Evolutionary conservation across 1,284 basidiomycete species (phyloP), one percentile per base, ranked within the genome.

Genomic region (Ganoderma resinaceum): DNA sequence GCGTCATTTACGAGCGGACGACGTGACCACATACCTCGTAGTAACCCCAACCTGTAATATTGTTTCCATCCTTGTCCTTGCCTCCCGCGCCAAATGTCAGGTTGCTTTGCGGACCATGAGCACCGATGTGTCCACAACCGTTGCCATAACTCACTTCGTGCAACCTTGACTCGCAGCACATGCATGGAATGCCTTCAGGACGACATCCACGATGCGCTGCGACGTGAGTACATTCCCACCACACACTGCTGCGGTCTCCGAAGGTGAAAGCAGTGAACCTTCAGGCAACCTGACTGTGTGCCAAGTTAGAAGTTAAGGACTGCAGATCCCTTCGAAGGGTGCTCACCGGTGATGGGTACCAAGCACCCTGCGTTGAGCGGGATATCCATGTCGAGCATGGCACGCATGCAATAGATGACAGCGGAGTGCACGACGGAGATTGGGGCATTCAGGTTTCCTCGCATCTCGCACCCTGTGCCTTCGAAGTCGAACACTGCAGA

Each of bases 91-190:
- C 95, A 76, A 98, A 99, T 0, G 97, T 98, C 58, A 99, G 82
- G 78, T 96, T 97, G 78, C 93, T 93, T 70, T 7, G 58, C 42
- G 37, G n/a, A 70, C 65, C 66, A 49, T 67, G 23, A 71, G 63
- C 33, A 29, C 63, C 2, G 16, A 18, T 5, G 14, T 4, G 20
- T 7, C 31, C 14, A 16, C 0, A 1, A 9, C 6, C 29, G 31
- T 12, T 66, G 38, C 23, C n/a, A 26, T 23, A 12, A 80, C 88
- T 71, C 75, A 94, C 92, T 96, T 96, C 60, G 95, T 96, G 76
- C 95, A 95, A 6, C 97, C 97, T 79, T 99, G 97, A 75, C 93
- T 95, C 0, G 96, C 97, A 12, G 97, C 95, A 63, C 92, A 94
- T 0, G 95, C 96, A 70, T 94, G 87, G 84, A 99, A 99, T 0